Conservation (phyloP, 2,329 filamentous ascomycete genomes). For the Penicillium sp. region DNA sequence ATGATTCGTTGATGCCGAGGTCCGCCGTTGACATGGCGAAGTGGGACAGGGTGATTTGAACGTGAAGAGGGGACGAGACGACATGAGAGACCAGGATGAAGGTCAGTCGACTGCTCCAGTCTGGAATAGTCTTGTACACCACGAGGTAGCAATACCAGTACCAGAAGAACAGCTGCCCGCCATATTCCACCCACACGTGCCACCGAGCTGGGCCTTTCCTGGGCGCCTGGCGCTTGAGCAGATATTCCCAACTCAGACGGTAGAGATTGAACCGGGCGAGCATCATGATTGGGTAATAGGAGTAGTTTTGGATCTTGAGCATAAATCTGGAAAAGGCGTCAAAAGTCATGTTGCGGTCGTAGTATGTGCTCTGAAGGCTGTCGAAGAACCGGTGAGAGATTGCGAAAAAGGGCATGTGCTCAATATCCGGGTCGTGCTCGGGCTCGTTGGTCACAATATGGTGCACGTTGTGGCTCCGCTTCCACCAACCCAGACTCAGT, state of each 20-base stretch:
- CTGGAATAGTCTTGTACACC: conserved; percentile 66
- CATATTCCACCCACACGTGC: conserved; percentile 74
- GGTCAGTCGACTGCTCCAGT: conserved; percentile 60
- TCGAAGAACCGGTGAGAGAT: conserved; percentile 74
- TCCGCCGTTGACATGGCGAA: conserved; percentile 92
- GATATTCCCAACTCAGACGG: conserved; percentile 69
- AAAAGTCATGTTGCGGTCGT: conserved; percentile 72
- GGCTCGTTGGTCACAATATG: conserved; percentile 93
- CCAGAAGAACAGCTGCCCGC: conserved; percentile 77
- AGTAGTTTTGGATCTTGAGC: conserved; percentile 68
- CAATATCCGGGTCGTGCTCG: conserved; percentile 93
- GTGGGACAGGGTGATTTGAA: conserved; percentile 86
- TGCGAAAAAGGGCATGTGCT: conserved; percentile 84
- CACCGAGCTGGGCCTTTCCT: conserved; percentile 72
- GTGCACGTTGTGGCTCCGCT: conserved; percentile 90
- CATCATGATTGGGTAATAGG: conserved; percentile 75
- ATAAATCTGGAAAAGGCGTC: conserved; percentile 66
- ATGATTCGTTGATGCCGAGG: conserved; percentile 75
- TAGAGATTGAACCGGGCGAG: conserved; percentile 88
- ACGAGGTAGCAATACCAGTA: conserved; percentile 78
- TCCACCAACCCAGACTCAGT: conserved; percentile 94
- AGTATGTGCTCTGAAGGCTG: conserved; percentile 71
- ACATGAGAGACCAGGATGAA: conserved; percentile 78
- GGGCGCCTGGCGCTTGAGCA: conserved; percentile 64
- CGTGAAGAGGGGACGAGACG: conserved; percentile 72